These are phyloP conservation scores for Aspergillus panamensis DNA, from an alignment of 495 filamentous ascomycete species.

Conservation along the genomic window DNA sequence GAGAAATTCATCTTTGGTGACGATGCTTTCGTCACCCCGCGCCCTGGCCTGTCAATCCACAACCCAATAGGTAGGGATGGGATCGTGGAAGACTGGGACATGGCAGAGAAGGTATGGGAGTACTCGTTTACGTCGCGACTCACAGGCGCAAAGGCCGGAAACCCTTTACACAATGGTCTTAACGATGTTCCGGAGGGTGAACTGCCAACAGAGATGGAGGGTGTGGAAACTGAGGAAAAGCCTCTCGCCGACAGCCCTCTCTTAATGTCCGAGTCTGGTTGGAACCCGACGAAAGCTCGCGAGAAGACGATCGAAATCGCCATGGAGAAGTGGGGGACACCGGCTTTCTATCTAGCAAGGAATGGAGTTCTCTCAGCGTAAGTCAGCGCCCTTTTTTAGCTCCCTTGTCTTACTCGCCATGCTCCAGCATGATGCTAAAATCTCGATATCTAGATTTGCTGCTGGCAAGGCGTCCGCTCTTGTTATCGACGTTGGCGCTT, in stretches of 20 bases:
- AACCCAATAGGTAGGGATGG: slow-evolving; percentile 91
- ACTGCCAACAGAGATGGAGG: slow-evolving; percentile 65
- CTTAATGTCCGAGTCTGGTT: slow-evolving; percentile 89
- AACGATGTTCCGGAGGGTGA: slow-evolving; percentile 62
- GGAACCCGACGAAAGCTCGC: slow-evolving; percentile 81
- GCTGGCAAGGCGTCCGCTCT: slow-evolving; percentile 88
- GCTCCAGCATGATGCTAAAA: slow-evolving; percentile 6
- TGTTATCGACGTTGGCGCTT: slow-evolving; percentile 88
- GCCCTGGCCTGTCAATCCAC: slow-evolving; percentile 69
- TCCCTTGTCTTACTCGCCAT: background rate
- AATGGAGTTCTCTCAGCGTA: slow-evolving; percentile 64
- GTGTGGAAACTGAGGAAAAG: slow-evolving; percentile 66
- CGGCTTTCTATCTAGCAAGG: slow-evolving; percentile 85
- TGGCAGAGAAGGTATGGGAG: slow-evolving; percentile 85
- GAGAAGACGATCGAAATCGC: slow-evolving; percentile 91
- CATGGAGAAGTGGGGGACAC: slow-evolving; percentile 92
- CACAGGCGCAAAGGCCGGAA: slow-evolving; percentile 59
- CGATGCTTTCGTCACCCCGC: slow-evolving; percentile 74
- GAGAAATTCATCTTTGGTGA: slow-evolving; percentile 76
- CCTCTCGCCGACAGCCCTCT: slow-evolving; percentile 83
- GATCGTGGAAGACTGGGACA: slow-evolving; percentile 94
- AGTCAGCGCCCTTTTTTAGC: slow-evolving; percentile 23
- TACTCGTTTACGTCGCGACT: slow-evolving; percentile 75
- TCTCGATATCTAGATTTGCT: slow-evolving; percentile 58
- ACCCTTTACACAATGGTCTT: slow-evolving; percentile 68